Conservation (phyloP, 208 protist genomes). For the Acanthamoeba quina region DNA sequence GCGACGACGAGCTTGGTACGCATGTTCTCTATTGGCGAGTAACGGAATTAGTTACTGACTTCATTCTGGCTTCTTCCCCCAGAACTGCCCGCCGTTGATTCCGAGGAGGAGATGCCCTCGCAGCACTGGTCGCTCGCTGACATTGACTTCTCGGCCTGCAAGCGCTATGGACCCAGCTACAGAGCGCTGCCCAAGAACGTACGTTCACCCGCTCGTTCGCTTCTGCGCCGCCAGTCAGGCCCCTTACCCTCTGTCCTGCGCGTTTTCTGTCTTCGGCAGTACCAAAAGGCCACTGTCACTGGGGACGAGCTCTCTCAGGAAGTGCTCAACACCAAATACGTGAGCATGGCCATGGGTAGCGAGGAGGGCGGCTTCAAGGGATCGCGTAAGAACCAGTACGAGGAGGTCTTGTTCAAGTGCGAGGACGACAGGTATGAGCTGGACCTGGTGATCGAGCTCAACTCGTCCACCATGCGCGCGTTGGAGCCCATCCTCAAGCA, state of each 20-base stretch:
- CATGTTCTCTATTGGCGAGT: not conserved
- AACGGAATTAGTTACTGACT: not conserved
- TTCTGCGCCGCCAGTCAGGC: not conserved
- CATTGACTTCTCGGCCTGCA: slow-evolving; percentile 64
- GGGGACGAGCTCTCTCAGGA: slow-evolving; percentile 56
- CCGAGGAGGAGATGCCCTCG: slow-evolving; percentile 51
- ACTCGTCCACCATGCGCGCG: slow-evolving; percentile 86
- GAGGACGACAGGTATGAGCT: slow-evolving; percentile 86
- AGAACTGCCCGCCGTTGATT: slow-evolving; percentile 61
- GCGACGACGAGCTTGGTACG: slow-evolving; percentile 62
- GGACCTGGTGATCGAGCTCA: slow-evolving; percentile 90
- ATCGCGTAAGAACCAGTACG: slow-evolving; percentile 89
- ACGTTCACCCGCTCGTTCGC: not conserved
- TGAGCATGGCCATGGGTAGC: slow-evolving; percentile 88
- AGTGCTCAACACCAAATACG: slow-evolving; percentile 90
- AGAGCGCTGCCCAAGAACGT: slow-evolving; percentile 84
- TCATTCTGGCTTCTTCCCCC: not conserved
- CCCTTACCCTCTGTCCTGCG: not conserved
- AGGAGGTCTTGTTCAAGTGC: slow-evolving; percentile 89
- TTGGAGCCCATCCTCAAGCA: slow-evolving; percentile 85
- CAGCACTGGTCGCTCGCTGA: slow-evolving; percentile 50
- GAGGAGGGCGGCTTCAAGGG: slow-evolving; percentile 88
- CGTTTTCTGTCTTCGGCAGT: not conserved
- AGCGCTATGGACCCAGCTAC: slow-evolving; percentile 81
- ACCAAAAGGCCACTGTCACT: slow-evolving; percentile 22